phyloP scores from a whole-genome alignment of 257 asterid species.

The Przewalskia tangutica region DNA sequence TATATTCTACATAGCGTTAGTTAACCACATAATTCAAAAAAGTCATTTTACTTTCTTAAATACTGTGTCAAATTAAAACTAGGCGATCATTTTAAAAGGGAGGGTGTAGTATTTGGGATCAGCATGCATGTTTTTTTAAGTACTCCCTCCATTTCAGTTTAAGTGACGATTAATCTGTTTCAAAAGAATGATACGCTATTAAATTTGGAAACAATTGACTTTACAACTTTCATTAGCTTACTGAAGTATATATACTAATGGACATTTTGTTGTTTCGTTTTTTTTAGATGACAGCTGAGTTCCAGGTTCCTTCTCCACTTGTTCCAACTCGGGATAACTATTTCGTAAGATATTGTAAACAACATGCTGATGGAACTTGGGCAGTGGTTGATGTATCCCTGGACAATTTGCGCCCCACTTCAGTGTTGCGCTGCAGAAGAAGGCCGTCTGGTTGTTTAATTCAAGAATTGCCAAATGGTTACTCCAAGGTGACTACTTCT shows the following conservation, averaged over 20 bases:
- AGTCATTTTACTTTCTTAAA: no score
- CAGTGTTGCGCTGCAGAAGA: slow-evolving; percentile 45
- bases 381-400: slow-evolving; percentile 75
- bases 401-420: slow-evolving; percentile 46
- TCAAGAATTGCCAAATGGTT: slow-evolving; percentile 69
- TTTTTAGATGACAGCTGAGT: slow-evolving; percentile 71
- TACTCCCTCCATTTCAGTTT: no score
- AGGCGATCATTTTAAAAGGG: no score
- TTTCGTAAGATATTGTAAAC: slow-evolving; percentile 70
- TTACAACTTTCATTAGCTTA: no score
- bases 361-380: slow-evolving; percentile 62
- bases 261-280: neutral
- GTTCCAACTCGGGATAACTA: slow-evolving; percentile 74
- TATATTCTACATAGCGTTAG: no score
- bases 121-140: no score
- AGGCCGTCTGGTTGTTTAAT: slow-evolving; percentile 77
- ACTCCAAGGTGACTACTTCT: slow-evolving; percentile 46
- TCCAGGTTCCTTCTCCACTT: slow-evolving; percentile 68
- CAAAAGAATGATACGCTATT: no score
- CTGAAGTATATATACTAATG: neutral
- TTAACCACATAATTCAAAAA: no score
- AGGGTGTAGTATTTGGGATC: no score
- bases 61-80: no score
- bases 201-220: no score
- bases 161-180: no score